These are phyloP conservation scores for Kingdonia uniflora DNA, from an alignment of 164 flowering plant genomes.

Conservation along the genomic window DNA sequence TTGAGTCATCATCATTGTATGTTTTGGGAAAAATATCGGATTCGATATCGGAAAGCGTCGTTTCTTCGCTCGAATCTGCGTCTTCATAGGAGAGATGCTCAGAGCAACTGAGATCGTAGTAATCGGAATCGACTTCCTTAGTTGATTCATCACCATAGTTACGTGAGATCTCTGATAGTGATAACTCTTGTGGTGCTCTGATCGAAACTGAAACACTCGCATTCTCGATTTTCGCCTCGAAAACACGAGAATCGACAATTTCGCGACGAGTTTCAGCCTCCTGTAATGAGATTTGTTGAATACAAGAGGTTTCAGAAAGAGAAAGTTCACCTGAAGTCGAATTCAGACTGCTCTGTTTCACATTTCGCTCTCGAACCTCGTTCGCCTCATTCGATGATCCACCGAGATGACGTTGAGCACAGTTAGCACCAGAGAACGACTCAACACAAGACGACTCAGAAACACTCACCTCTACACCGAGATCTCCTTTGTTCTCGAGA, in stretches of 20 bases:
- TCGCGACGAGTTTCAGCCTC: no score
- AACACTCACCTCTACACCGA: constrained; percentile 18
- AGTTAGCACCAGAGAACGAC: constrained; percentile 21
- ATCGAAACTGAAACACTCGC: constrained; percentile 3
- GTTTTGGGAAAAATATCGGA: constrained; percentile 25
- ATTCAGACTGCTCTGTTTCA: constrained; percentile 10
- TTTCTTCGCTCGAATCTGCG: constrained; percentile 28
- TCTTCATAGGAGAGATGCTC: constrained; percentile 27
- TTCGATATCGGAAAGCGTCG: constrained; percentile 26
- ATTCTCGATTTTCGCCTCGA: no score
- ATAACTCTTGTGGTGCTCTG: constrained; percentile 8
- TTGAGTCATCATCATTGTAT: constrained; percentile 35
- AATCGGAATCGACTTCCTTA: constrained; percentile 9
- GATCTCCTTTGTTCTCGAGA: constrained; percentile 10
- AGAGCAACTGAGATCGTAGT: constrained; percentile 41
- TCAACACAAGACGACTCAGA: constrained; percentile 36
- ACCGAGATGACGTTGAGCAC: constrained; percentile 4
- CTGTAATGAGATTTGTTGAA: no score
- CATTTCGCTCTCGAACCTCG: not conserved
- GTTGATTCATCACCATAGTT: constrained; percentile 16
- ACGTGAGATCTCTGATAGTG: constrained; percentile 12
- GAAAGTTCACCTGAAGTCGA: constrained; percentile 14
- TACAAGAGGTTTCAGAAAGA: constrained; percentile 25
- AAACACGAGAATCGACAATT: no score
- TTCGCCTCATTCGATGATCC: constrained; percentile 6